Evolutionary conservation across 2,329 filamentous ascomycete genomes (phyloP).

Genomic region (Xylariales sp.): DNA sequence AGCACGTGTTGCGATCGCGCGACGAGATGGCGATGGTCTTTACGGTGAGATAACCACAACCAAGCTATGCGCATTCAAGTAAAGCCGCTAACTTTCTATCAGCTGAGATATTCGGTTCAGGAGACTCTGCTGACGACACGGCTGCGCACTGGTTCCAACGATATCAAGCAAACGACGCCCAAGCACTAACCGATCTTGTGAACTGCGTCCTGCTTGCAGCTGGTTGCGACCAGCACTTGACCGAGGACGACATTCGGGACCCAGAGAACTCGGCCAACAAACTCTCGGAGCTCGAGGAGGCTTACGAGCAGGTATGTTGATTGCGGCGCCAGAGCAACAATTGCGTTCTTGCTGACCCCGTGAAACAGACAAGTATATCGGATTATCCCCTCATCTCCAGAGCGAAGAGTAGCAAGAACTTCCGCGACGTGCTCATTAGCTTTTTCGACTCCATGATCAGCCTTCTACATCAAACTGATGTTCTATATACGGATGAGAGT

Average conservation of each 20-base stretch:
- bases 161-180: constrained; percentile 50
- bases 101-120: constrained; percentile 62
- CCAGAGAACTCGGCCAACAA: constrained; percentile 78
- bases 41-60: constrained; percentile 41
- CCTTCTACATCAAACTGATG: constrained; percentile 74
- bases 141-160: constrained; percentile 56
- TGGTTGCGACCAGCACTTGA: constrained; percentile 76
- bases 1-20: constrained; percentile 46
- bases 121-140: constrained; percentile 50
- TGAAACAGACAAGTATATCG: constrained; percentile 59
- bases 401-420: constrained; percentile 69
- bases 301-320: constrained; percentile 70
- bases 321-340: neutral
- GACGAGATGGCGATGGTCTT: constrained; percentile 47
- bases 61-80: neutral
- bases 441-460: constrained; percentile 77
- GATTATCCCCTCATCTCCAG: constrained; percentile 91
- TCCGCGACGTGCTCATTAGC: constrained; percentile 69
- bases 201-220: constrained; percentile 67
- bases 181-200: constrained; percentile 57
- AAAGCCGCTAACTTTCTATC: neutral
- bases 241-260: constrained; percentile 79
- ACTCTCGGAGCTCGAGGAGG: constrained; percentile 78
- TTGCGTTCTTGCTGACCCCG: too few relatives aligned
- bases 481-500: constrained; percentile 70